phyloP scores from a whole-genome alignment of 768 basidiomycete genomes.

The Phaeolepiota aurea region DNA sequence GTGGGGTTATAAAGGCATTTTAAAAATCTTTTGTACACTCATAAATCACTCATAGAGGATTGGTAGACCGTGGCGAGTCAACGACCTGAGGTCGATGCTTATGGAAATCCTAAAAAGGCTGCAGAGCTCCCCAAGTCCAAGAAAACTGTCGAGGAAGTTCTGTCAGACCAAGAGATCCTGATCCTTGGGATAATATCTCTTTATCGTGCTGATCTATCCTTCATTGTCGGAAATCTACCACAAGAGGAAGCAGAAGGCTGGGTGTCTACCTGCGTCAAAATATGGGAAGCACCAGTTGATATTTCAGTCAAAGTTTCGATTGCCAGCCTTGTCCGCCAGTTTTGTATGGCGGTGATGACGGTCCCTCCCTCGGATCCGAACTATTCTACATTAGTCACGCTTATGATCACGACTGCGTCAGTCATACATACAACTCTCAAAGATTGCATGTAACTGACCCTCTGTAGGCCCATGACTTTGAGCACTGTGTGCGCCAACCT shows the following conservation, averaged over 20 bases:
- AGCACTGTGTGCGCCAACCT: slow-evolving; percentile 50
- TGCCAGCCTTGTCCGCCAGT: slow-evolving; percentile 38
- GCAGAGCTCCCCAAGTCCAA: slow-evolving; percentile 54
- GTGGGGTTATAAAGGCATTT: slow-evolving; percentile 49
- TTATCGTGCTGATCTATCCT: slow-evolving; percentile 51
- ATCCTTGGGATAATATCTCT: slow-evolving; percentile 61
- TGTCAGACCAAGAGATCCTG: slow-evolving; percentile 64
- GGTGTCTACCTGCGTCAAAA: slow-evolving; percentile 35
- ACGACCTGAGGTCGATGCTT: slow-evolving; percentile 53
- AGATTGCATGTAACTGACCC: not conserved
- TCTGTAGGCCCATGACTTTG: slow-evolving; percentile 30
- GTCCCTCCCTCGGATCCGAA: slow-evolving; percentile 29
- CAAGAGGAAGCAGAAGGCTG: slow-evolving; percentile 34
- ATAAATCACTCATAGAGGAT: slow-evolving; percentile 1
- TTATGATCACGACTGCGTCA: slow-evolving; percentile 42
- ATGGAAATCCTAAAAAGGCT: slow-evolving; percentile 44
- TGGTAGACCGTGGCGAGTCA: slow-evolving; percentile 39
- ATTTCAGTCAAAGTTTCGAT: slow-evolving; percentile 56
- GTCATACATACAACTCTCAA: slow-evolving; percentile 8
- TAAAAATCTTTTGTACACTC: not conserved
- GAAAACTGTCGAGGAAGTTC: slow-evolving; percentile 42
- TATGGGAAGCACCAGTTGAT: slow-evolving; percentile 61
- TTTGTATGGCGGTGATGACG: slow-evolving; percentile 35
- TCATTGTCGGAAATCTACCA: slow-evolving; percentile 40
- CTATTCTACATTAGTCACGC: slow-evolving; percentile 26